Evolutionary conservation across 192 early-diverging fungal species (phyloP), one percentile per base, ranked within the genome.

Genomic region (Gamsiella multidivaricata): DNA sequence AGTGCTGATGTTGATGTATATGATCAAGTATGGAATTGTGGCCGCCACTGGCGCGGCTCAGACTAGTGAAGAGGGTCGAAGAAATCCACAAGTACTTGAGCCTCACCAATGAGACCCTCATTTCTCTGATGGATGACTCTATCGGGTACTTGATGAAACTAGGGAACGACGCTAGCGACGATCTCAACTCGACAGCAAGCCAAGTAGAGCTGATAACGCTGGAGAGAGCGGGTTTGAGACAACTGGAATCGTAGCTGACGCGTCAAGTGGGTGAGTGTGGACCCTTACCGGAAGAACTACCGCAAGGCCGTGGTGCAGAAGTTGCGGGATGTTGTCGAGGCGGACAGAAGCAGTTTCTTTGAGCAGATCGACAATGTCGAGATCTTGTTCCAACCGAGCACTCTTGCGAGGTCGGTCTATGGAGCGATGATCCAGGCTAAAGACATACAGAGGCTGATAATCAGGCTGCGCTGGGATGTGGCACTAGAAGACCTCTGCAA

Each of bases 221-320:
- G 37, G 37, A 39, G 12, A 12, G 37, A 9, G 37, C 37, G 37
- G 37, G 12, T 39, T 12, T 39, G 37, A 5, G 37, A n/a, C n/a
- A n/a, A n/a, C n/a, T 46, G n/a, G 45, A 46, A n/a, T 46, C 45
- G 4, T 46, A 46, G 5, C n/a, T 46, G 45, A n/a, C 45, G n/a
- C n/a, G 45, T 46, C 45, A 46, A 46, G 45, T 46, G 45, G 45
- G 45, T 46, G 45, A 18, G 45, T n/a, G 5, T 46, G 15, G 45
- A 46, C 17, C 45, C 9, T 46, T 46, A 46, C 45, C 45, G 45
- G 5, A 18, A 10, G 4, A 46, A 46, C 45, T 46, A 46, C n/a
- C 45, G 45, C 9, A 9, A n/a, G 45, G 9, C 45, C 5, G 10
- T n/a, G 10, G n/a, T n/a, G 15, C 45, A 46, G n/a, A 5, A n/a